phyloP scores from a whole-genome alignment of 108 stramenopile genomes.

The Mediolabrus comicus region DNA sequence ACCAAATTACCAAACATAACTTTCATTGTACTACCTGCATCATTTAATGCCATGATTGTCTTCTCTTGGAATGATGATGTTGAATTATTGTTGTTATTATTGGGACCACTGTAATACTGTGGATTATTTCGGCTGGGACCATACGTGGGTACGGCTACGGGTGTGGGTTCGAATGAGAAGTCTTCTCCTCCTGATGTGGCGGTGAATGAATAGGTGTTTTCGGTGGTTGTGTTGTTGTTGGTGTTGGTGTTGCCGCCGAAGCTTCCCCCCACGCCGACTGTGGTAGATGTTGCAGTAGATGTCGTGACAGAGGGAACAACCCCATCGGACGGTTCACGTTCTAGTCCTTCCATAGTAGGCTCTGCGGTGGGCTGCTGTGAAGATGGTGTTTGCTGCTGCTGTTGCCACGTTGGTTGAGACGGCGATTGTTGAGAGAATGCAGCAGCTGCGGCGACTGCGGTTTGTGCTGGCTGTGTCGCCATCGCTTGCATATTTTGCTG shows the following conservation, averaged over 20 bases:
- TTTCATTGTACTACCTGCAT: too few relatives aligned
- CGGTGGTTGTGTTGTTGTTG: background rate
- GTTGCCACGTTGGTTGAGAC: background rate
- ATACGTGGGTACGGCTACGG: slow-evolving; percentile 12
- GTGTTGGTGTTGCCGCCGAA: background rate
- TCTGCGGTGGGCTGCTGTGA: background rate
- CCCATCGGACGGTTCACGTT: background rate
- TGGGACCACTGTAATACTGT: background rate
- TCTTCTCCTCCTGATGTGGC: slow-evolving; percentile 8
- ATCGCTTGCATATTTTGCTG: background rate
- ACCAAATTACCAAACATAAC: too few relatives aligned
- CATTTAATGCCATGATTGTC: slow-evolving; percentile 1
- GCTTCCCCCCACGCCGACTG: slow-evolving; percentile 3
- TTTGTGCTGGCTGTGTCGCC: background rate
- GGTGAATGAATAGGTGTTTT: slow-evolving; percentile 33
- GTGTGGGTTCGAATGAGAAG: slow-evolving; percentile 4
- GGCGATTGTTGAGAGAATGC: too few relatives aligned
- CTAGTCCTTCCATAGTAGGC: slow-evolving; percentile 15
- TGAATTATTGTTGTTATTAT: background rate
- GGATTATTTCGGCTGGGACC: slow-evolving; percentile 18
- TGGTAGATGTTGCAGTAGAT: too few relatives aligned
- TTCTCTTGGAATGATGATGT: slow-evolving; percentile 10
- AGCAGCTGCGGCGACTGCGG: too few relatives aligned
- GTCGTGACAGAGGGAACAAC: background rate
- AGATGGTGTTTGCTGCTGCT: background rate